Evolutionary conservation across 2,329 filamentous ascomycete species (phyloP).

Genomic region (Diaporthe sp.): DNA sequence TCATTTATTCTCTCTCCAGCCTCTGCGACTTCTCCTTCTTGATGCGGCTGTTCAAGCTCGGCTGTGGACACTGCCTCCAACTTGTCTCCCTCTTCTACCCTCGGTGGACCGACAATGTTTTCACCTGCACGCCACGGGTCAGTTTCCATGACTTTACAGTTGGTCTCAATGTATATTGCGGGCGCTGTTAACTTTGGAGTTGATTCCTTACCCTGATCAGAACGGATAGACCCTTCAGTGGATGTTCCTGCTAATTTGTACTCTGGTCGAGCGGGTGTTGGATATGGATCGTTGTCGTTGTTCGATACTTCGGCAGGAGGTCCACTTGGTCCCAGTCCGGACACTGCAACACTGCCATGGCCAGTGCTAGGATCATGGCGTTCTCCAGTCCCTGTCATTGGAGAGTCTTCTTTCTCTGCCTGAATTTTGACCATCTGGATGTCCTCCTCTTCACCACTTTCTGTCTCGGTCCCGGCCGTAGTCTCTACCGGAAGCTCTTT

Average conservation of each 20-base stretch:
- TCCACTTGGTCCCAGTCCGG: not conserved
- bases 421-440: not conserved
- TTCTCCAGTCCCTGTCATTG: not conserved
- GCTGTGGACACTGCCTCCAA: not conserved
- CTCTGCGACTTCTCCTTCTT: not conserved
- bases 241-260: not conserved
- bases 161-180: not conserved
- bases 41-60: not conserved
- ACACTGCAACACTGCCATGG: not conserved
- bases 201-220: not conserved
- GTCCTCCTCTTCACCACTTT: not conserved
- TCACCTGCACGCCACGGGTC: not conserved
- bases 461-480: not conserved
- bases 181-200: not conserved
- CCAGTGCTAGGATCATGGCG: not conserved
- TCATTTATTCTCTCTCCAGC: too few relatives aligned
- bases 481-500: not conserved
- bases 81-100: not conserved
- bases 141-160: not conserved
- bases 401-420: not conserved
- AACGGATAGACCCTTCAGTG: too few relatives aligned
- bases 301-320: not conserved
- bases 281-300: not conserved
- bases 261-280: not conserved
- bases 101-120: not conserved